phyloP scores from a whole-genome alignment of 495 filamentous ascomycete species.

The Jackrogersella multiformis region DNA sequence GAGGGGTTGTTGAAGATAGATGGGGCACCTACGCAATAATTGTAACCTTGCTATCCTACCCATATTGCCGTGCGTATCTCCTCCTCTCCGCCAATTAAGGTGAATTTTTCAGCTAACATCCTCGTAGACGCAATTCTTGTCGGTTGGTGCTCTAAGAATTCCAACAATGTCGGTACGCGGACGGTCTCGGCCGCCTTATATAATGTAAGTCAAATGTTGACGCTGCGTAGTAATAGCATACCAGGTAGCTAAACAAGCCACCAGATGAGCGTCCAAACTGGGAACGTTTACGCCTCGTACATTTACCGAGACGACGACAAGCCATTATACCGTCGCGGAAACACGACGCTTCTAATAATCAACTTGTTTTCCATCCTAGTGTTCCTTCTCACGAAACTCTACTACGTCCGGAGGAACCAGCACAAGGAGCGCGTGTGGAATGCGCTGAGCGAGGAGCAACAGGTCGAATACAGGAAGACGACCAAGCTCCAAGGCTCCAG shows the following conservation, averaged over 20 bases:
- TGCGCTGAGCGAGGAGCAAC: constrained; percentile 51
- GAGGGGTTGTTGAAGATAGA: constrained; percentile 33
- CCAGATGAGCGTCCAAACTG: constrained; percentile 71
- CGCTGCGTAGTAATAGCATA: constrained; percentile 16
- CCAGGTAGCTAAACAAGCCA: constrained; percentile 33
- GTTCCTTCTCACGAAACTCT: constrained; percentile 53
- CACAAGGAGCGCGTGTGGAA: constrained; percentile 52
- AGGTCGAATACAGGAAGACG: constrained; percentile 48
- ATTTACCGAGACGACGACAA: constrained; percentile 70
- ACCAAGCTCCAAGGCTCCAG: constrained; percentile 52
- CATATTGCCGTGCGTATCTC: constrained; percentile 46
- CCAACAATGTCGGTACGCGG: constrained; percentile 73
- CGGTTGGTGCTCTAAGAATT: constrained; percentile 69
- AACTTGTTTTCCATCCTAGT: constrained; percentile 46
- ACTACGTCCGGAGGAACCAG: constrained; percentile 57
- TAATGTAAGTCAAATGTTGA: constrained; percentile 50
- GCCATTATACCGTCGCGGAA: constrained; percentile 71
- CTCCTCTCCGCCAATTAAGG: not conserved
- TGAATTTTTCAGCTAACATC: not conserved
- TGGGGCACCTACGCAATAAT: constrained; percentile 67
- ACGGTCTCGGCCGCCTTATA: constrained; percentile 72
- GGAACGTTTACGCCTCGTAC: constrained; percentile 60
- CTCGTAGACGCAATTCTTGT: constrained; percentile 65
- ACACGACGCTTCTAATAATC: constrained; percentile 69
- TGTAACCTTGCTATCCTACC: constrained; percentile 60